Conservation (phyloP, 306 rosid species). For the Pyrus pyrifolia region DNA sequence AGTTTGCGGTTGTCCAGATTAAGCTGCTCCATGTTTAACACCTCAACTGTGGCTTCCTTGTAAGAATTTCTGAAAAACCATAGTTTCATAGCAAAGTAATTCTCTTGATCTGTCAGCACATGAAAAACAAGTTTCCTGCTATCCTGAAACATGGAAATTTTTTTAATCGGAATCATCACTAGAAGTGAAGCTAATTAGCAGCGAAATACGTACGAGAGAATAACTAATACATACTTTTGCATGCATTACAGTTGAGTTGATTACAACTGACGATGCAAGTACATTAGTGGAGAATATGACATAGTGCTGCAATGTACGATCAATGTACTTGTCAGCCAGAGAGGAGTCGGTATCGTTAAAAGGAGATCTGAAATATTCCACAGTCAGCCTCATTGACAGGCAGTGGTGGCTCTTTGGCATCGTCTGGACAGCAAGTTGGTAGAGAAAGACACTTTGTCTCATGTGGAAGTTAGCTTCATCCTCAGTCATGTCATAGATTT, state of each 20-base stretch:
- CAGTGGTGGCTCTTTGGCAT: constrained; percentile 96
- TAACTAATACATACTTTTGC: constrained; percentile 51
- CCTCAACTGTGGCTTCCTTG: constrained; percentile 62
- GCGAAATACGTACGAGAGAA: constrained; percentile 7
- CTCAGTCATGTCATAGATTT: constrained; percentile 84
- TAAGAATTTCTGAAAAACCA: constrained; percentile 79
- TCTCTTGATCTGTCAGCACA: constrained; percentile 81
- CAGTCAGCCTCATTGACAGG: constrained; percentile 84
- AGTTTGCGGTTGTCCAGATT: constrained; percentile 31
- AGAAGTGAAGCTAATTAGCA: constrained; percentile 6
- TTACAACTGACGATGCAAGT: constrained; percentile 82
- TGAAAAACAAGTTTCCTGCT: constrained; percentile 78
- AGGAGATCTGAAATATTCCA: constrained; percentile 74
- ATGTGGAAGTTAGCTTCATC: constrained; percentile 93
- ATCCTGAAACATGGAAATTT: constrained; percentile 52
- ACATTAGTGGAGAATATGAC: constrained; percentile 80
- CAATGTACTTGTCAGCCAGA: constrained; percentile 46
- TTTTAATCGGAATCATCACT: constrained; percentile 24
- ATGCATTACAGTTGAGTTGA: constrained; percentile 77
- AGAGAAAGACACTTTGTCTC: constrained; percentile 96
- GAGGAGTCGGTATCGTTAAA: constrained; percentile 31
- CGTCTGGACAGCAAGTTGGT: constrained; percentile 90
- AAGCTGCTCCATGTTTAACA: constrained; percentile 69
- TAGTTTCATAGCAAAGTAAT: constrained; percentile 81
- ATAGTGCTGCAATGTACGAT: constrained; percentile 67